Evolutionary conservation across 176 grass and related monocot genomes (phyloP).

Genomic region (Zoysia japonica): DNA sequence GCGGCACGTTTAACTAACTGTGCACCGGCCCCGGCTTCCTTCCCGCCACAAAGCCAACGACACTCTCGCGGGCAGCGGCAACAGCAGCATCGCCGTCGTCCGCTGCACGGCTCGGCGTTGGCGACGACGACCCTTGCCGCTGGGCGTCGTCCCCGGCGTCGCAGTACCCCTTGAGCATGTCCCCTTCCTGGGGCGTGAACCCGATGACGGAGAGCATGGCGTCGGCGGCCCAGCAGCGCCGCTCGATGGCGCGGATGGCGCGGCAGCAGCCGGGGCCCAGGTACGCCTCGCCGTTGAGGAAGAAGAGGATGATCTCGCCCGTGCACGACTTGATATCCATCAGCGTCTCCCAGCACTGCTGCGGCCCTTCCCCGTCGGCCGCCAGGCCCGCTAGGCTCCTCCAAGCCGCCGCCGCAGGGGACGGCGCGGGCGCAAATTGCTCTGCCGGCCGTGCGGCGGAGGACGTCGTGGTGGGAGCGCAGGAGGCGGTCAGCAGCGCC

Average conservation of each 20-base stretch:
- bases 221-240: conserved; percentile 75
- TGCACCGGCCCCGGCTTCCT: not conserved
- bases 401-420: not conserved
- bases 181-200: conserved; percentile 68
- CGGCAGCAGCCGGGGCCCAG: conserved; percentile 64
- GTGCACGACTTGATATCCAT: conserved; percentile 71
- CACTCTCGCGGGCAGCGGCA: not conserved
- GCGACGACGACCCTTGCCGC: not conserved
- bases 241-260: conserved; percentile 65
- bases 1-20: not conserved
- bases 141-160: conserved; percentile 22
- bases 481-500: not conserved
- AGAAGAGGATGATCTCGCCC: conserved; percentile 76
- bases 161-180: conserved; percentile 71
- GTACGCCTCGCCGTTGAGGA: conserved; percentile 75
- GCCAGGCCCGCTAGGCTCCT: conserved; percentile 5
- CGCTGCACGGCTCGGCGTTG: not conserved
- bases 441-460: not conserved
- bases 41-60: not conserved
- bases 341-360: conserved; percentile 71
- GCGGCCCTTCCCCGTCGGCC: conserved; percentile 41
- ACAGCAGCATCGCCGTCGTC: not conserved
- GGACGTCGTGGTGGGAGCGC: not conserved
- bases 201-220: conserved; percentile 59
- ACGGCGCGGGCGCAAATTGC: not conserved